Evolutionary conservation across 768 basidiomycete species (phyloP), one percentile per base, ranked within the genome.

Genomic region (Termitomyces sp.): DNA sequence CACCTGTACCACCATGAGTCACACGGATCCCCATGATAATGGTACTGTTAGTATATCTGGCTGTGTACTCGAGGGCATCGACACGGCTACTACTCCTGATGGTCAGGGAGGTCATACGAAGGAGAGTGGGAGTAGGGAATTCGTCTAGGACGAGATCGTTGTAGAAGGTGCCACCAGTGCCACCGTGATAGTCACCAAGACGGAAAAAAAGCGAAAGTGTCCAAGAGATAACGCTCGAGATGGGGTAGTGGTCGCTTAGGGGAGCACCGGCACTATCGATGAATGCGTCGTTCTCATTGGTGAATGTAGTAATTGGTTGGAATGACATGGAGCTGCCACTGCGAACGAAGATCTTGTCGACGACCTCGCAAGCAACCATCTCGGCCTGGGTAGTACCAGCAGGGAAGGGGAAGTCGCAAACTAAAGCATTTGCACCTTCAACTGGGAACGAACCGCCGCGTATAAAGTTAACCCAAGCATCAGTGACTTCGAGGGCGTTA

Each of bases 291-390:
- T 75, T 66, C 60, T 73, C 74, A 63, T 76, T 74, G 36, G 63
- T 67, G 63, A 70, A 76, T 4, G 71, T 69, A 1, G 71, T 69
- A 1, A 64, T 65, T 7, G 68, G 62, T 7, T 62, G 57, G 53
- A 76, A 67, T 2, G 69, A 55, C 15, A 73, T 60, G 16, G 67
- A 59, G 0, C 63, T 38, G 54, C 66, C 70, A 39, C 64, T 62
- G 39, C 74, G 73, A 36, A 67, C 62, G 57, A 76, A 69, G n/a
- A 73, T 69, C 69, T 77, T 78, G 66, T 78, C 76, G 22, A 78
- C 74, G n/a, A 71, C 71, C 61, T 78, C 76, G 57, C 76, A 78
- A 15, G 72, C 70, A 7, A 68, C 65, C 66, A 71, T 68, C 56
- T 68, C 58, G 4, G 65, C 56, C 52, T 70, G 69, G 2, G 67